Evolutionary conservation across 495 filamentous ascomycete species (phyloP).

Genomic region (Daldinia loculata): DNA sequence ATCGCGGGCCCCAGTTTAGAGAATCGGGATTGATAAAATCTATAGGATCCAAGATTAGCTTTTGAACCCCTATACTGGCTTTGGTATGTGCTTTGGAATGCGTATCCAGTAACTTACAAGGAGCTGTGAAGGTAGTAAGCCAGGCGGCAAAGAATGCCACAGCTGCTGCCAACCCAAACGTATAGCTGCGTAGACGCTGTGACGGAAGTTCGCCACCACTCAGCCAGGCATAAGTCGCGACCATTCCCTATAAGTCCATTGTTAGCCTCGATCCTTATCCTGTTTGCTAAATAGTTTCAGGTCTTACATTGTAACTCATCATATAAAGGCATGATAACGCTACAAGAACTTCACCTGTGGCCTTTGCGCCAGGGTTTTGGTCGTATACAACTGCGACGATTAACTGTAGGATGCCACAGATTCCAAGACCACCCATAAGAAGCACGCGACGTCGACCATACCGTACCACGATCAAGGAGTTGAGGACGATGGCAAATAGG

Average conservation of each 20-base stretch:
- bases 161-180: conserved; percentile 56
- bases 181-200: conserved; percentile 55
- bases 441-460: conserved; percentile 58
- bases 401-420: conserved; percentile 57
- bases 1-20: conserved; percentile 60
- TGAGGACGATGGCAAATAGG: conserved; percentile 58
- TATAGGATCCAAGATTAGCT: conserved; percentile 1
- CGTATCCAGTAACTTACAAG: conserved; percentile 42
- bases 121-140: conserved; percentile 60
- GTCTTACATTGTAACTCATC: conserved; percentile 55
- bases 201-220: conserved; percentile 58
- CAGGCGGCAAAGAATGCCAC: conserved; percentile 57
- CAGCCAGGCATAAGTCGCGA: conserved; percentile 60
- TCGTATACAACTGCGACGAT: conserved; percentile 59
- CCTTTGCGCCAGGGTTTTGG: conserved; percentile 49
- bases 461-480: conserved; percentile 54
- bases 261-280: conserved; percentile 43
- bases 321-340: conserved; percentile 58
- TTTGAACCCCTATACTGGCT: neutral
- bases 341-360: conserved; percentile 56
- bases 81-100: neutral
- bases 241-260: conserved; percentile 42
- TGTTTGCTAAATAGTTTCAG: conserved; percentile 6
- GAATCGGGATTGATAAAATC: conserved; percentile 62
- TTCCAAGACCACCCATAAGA: conserved; percentile 52